Base-by-base conservation (phyloP, 2,329 filamentous ascomycete genomes). In the Endoconidiophora polonica region DNA sequence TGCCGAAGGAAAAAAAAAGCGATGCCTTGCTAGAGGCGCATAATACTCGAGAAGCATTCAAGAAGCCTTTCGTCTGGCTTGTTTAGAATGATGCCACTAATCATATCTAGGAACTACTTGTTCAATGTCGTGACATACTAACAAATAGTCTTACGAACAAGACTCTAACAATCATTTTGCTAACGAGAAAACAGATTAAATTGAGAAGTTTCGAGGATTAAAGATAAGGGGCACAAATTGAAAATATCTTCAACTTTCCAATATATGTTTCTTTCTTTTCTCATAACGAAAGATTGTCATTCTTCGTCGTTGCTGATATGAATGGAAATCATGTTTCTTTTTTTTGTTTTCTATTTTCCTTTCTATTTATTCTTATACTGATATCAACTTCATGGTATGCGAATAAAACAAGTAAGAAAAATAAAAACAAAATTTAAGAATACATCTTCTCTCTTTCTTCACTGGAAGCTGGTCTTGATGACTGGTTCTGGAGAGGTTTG, bases 401-500 rank as follows among this genome's bases (percentile, higher is more conserved):
- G 29, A 33, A 33, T 10, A 12, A 33, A 9, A 10, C 29, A 5
- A 33, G 4, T 7, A 33, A 33, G 29, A 33, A 33, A 33, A 33
- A 9, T 9, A 33, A 3, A 33, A 33, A 12, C 12, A 33, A 33
- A 33, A 33, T 12, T 9, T 3, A 12, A 5, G 3, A 12, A 10
- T 33, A 33, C 29, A 33, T 43, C 44, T 38, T 40, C 42, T 52
- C 44, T 51, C 51, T 52, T 53, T 55, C 52, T 52, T 56, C 55
- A 56, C 49, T 52, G 38, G 46, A 14, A 43, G 50, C 46, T 36
- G 39, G 42, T 29, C 55, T 56, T 56, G 41, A 54, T 48, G 55
- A 24, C 33, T 45, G 39, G 49, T 23, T 44, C 47, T 40, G 48
- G 53, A 55, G 55, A 54, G 52, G 53, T 43, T 37, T 23, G 5